Percentiles rank a stretch among this genome's conserved stretches.
Evolutionary conservation across 371 early-diverging fungal species (phyloP).

Genomic region (Rhizomucor pusillus): DNA sequence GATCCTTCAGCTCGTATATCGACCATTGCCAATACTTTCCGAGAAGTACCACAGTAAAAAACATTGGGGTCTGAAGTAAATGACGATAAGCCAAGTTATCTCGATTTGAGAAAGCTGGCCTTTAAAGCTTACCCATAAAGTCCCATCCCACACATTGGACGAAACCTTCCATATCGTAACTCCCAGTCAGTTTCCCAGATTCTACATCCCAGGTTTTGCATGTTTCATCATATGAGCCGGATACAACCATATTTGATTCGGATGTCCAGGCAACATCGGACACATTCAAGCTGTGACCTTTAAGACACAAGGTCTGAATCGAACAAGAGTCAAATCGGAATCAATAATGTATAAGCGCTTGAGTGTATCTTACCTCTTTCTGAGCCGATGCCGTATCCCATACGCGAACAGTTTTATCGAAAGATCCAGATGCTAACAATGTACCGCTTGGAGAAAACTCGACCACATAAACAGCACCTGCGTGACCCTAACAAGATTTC

Average conservation of each 20-base stretch:
- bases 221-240: constrained; percentile 80
- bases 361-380: constrained; percentile 53
- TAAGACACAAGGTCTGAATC: constrained; percentile 48
- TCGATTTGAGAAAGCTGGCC: too few relatives aligned
- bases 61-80: constrained; percentile 58
- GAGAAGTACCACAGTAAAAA: constrained; percentile 78
- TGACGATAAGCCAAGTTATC: too few relatives aligned
- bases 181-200: constrained; percentile 58
- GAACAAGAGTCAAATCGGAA: constrained; percentile 1
- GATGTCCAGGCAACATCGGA: constrained; percentile 82
- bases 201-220: constrained; percentile 86
- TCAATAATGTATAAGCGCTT: neutral
- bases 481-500: constrained; percentile 88
- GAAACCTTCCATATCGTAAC: constrained; percentile 78
- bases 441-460: constrained; percentile 82
- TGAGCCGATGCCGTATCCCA: constrained; percentile 79
- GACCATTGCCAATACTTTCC: constrained; percentile 69
- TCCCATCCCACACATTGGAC: constrained; percentile 84
- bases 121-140: constrained; percentile 55
- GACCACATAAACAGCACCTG: constrained; percentile 83
- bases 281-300: constrained; percentile 76
- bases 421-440: constrained; percentile 82
- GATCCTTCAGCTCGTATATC: constrained; percentile 59
- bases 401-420: constrained; percentile 87
- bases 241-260: constrained; percentile 72